Conservation (phyloP, 208 protist genomes). For the Leishmania gerbilli region DNA sequence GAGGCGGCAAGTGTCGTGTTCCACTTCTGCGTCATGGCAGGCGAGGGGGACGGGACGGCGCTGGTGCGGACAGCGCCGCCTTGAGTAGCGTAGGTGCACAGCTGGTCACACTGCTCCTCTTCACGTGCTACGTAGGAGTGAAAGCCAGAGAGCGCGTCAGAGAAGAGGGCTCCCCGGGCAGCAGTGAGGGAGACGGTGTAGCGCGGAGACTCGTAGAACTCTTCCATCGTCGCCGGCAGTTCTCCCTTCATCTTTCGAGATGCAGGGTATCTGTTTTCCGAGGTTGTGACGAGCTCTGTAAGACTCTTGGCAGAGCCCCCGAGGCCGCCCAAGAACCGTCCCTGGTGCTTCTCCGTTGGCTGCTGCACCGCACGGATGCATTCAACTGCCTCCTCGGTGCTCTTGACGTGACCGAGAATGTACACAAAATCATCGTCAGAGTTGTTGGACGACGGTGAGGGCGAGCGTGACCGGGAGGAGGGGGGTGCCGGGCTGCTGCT, state of each 20-base stretch:
- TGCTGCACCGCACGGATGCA: slow-evolving; percentile 40
- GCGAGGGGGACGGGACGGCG: slow-evolving; percentile 17
- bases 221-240: slow-evolving; percentile 47
- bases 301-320: slow-evolving; percentile 11
- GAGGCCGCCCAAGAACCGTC: slow-evolving; percentile 5
- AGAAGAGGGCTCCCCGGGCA: slow-evolving; percentile 42
- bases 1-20: slow-evolving; percentile 11
- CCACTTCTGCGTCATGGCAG: slow-evolving; percentile 10
- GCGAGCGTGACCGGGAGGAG: slow-evolving; percentile 10
- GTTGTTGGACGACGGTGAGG: slow-evolving; percentile 11
- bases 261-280: background rate
- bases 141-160: slow-evolving; percentile 57
- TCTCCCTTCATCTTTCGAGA: slow-evolving; percentile 22
- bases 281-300: slow-evolving; percentile 1
- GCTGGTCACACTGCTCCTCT: slow-evolving; percentile 26
- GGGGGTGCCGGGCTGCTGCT: background rate
- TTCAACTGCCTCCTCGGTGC: slow-evolving; percentile 41
- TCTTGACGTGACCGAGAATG: slow-evolving; percentile 34
- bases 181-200: slow-evolving; percentile 50
- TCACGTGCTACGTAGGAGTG: slow-evolving; percentile 46
- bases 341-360: background rate
- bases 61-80: background rate
- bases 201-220: slow-evolving; percentile 42
- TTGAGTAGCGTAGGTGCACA: slow-evolving; percentile 2
- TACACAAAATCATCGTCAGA: slow-evolving; percentile 42